Percentiles rank a stretch among this genome's conserved stretches.
Conservation (phyloP, 768 basidiomycete species). For the Pilatotrama ljubarskyi region DNA sequence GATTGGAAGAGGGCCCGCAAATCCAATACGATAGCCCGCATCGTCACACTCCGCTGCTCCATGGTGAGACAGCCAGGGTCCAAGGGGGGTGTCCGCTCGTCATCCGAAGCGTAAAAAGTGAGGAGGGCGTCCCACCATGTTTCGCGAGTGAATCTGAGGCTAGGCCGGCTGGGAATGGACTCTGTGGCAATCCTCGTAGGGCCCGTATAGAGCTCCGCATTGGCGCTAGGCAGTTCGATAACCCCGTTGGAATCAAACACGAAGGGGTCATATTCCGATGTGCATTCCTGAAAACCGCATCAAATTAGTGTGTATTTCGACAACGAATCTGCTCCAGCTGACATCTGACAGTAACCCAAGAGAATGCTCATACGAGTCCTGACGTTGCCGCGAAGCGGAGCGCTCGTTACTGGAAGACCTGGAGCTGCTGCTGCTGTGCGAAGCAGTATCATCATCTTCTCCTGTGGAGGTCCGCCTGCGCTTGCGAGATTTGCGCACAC, state of each 20-base stretch:
- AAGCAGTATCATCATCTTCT: not conserved
- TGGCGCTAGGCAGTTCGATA: not conserved
- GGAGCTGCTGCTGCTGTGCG: slow-evolving; percentile 49
- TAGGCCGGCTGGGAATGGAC: slow-evolving; percentile 46
- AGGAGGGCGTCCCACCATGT: slow-evolving; percentile 83
- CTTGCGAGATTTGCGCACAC: not conserved
- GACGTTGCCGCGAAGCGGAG: slow-evolving; percentile 49
- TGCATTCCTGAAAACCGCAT: not conserved
- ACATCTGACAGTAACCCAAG: slow-evolving; percentile 38
- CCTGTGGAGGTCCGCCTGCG: not conserved
- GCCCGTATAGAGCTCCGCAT: not conserved
- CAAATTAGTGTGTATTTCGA: slow-evolving; percentile 45
- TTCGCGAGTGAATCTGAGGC: slow-evolving; percentile 64
- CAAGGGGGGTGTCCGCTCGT: not conserved
- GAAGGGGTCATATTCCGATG: slow-evolving; percentile 15
- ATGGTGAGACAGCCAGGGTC: not conserved
- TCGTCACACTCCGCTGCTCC: slow-evolving; percentile 45
- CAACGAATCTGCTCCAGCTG: slow-evolving; percentile 41
- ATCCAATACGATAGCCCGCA: slow-evolving; percentile 50
- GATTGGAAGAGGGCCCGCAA: slow-evolving; percentile 62
- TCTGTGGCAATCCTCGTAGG: not conserved
- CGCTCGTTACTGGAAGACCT: slow-evolving; percentile 62
- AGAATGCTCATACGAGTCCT: slow-evolving; percentile 48
- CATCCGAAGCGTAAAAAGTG: slow-evolving; percentile 43
- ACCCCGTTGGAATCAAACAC: not conserved